Base-by-base conservation (phyloP, 371 early-diverging fungal genomes). In the Mucor piriformis region DNA sequence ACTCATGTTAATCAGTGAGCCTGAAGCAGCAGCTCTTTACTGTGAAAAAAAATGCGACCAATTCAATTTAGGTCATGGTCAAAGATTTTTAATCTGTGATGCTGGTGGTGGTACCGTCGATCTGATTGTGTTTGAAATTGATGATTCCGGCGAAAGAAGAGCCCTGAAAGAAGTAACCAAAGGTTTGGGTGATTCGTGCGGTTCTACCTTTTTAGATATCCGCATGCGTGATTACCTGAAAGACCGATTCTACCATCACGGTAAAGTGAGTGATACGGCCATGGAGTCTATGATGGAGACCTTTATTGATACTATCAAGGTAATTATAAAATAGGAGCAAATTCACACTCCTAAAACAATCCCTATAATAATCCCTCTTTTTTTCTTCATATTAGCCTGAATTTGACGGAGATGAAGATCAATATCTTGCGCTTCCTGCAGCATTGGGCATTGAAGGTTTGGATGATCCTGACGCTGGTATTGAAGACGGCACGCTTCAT, bases 101-200 rank as follows among this genome's bases (percentile, higher is more conserved):
- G 84, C 84, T 32, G 86, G 86, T 62, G 86, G 86, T 60, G 84
- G 86, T 53, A 86, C 86, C 4, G 84, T 86, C 1, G 86, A 86
- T 68, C 51, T 86, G 54, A 84, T 79, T 52, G 79, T 75, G 15
- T 73, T 78, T 57, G 76, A 75, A 55, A 73, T 75, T 60, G 79
- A 78, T 50, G 76, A 74, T 57, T 73, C 73, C 27, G 68, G 70
- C 20, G 59, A 64, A 35, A 59, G 73, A 56, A 68, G 77, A 54
- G 70, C 79, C 16, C 63, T 82, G 23, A 74, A 77, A 54, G 82
- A 82, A 66, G 77, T 82, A 21, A 80, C 83, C 15, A 77, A 78
- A 59, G 79, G 84, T 50, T 69, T 67, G 47, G 84, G 84, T 61
- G 82, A 77, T 46, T 74, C 76, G 40, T 84, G 84, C 59, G 84